Conservation (phyloP, 73 alveolate genomes). For the Paramecium sexaurelia region DNA sequence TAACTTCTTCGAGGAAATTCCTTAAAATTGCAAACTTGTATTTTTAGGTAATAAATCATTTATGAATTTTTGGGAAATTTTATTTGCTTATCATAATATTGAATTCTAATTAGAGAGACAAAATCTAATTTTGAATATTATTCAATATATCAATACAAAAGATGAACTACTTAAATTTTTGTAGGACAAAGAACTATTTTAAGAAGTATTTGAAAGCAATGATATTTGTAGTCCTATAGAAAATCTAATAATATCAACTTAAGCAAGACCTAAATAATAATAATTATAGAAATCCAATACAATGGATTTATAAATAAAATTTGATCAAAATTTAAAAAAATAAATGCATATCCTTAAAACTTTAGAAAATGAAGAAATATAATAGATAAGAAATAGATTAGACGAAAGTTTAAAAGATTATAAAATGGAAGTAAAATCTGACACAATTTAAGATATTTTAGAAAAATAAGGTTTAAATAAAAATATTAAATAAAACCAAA, state of each 20-base stretch:
- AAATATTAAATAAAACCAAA: background rate
- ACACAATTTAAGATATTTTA: background rate
- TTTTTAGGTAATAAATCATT: background rate
- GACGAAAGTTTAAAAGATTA: background rate
- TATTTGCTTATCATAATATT: background rate
- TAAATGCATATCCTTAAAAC: background rate
- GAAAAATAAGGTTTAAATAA: background rate
- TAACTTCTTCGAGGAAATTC: slow-evolving; percentile 34
- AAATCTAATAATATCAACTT: background rate
- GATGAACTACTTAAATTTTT: background rate
- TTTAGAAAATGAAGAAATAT: slow-evolving; percentile 9
- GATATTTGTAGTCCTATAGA: background rate
- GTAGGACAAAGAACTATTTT: background rate
- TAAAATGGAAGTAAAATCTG: slow-evolving; percentile 1
- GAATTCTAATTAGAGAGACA: background rate
- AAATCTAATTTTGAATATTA: background rate
- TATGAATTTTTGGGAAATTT: slow-evolving; percentile 18
- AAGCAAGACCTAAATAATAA: background rate
- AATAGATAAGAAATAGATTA: background rate
- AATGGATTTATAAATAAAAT: background rate
- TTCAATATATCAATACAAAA: background rate
- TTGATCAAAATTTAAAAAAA: background rate
- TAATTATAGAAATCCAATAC: background rate
- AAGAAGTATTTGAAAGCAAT: background rate
- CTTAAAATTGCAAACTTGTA: background rate